Base-by-base conservation (phyloP, 768 basidiomycete species). In the Tubosaeta brunneosetosa region DNA sequence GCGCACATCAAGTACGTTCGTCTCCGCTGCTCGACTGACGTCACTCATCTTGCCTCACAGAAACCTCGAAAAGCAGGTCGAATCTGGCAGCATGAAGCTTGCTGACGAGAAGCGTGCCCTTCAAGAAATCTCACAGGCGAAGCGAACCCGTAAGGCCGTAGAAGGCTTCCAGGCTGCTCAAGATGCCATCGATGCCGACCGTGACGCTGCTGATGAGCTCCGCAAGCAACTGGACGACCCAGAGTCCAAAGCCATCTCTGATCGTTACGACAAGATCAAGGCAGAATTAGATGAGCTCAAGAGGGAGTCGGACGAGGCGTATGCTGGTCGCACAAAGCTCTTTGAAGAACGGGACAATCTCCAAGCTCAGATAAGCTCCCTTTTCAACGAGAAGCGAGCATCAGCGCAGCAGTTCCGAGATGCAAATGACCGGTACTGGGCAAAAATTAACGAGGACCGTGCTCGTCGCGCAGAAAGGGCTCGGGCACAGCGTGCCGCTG, bases 51-150 rank as follows among this genome's bases (percentile, higher is more conserved):
- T 40, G 55, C 56, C 51, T 31, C 44, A 49, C 62, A 94, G 92
- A 61, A 76, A 85, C 55, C 75, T 97, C 54, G 91, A 98, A 46
- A 86, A 82, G 64, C 89, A 93, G 66, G 85, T 99, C 49, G 95
- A 98, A 66, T 91, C 91, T 5, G 95, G 95, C 25, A 82, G 62
- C 53, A 78, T 99, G 79, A 97, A 91, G 66, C 78, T 98, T 53
- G 93, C 85, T 26, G 94, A 97, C 51, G 97, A 99, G 72, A 97
- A 97, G 73, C 86, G 92, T 47, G 90, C 94, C 5, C 78, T 99
- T n/a, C 80, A 82, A 58, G 95, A 98, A 61, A 95, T 99, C 55
- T 82, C 78, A 55, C 77, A 79, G 41, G 73, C 77, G 56, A 90
- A 81, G 64, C 86, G 91, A 40, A 77, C 71, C 53, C 85, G 91